These are phyloP conservation scores for Asterophora lycoperdoides DNA, from an alignment of 768 basidiomycete species.

Conservation along the genomic window DNA sequence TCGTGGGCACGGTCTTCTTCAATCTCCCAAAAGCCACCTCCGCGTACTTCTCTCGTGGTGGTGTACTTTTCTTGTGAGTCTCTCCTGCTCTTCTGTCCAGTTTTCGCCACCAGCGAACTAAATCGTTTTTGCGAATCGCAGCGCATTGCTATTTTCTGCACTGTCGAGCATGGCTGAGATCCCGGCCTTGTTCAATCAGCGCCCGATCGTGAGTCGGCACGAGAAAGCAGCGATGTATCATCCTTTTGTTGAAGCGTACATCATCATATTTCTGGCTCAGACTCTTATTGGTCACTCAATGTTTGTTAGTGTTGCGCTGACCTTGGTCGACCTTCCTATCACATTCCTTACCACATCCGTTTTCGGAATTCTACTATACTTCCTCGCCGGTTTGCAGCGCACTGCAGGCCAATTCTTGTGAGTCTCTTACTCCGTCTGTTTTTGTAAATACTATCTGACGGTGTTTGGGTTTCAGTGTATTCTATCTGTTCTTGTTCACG, in stretches of 20 bases:
- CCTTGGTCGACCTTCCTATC: slow-evolving; percentile 59
- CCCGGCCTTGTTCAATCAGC: slow-evolving; percentile 55
- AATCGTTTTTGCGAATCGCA: slow-evolving; percentile 18
- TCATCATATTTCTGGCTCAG: slow-evolving; percentile 21
- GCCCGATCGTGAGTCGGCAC: slow-evolving; percentile 57
- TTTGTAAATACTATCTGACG: no score
- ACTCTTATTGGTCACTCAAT: slow-evolving; percentile 1
- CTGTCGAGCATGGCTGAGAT: slow-evolving; percentile 63
- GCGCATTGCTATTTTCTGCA: slow-evolving; percentile 55
- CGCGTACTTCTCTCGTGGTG: slow-evolving; percentile 72
- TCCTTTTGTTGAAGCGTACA: slow-evolving; percentile 41
- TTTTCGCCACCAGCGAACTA: no score
- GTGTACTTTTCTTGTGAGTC: slow-evolving; percentile 73
- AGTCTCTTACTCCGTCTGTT: slow-evolving; percentile 23
- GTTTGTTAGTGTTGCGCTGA: slow-evolving; percentile 45
- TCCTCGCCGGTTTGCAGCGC: slow-evolving; percentile 53
- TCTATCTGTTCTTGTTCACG: slow-evolving; percentile 52
- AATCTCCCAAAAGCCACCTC: slow-evolving; percentile 48
- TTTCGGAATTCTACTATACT: slow-evolving; percentile 54
- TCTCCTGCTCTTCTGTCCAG: background rate
- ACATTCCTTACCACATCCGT: slow-evolving; percentile 41
- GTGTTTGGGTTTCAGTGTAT: slow-evolving; percentile 37
- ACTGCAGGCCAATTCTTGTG: slow-evolving; percentile 63
- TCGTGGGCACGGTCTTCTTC: slow-evolving; percentile 65
- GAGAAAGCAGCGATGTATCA: slow-evolving; percentile 59